phyloP scores from a whole-genome alignment of 2,329 filamentous ascomycete species.

The Phyllosticta citrichinensis region DNA sequence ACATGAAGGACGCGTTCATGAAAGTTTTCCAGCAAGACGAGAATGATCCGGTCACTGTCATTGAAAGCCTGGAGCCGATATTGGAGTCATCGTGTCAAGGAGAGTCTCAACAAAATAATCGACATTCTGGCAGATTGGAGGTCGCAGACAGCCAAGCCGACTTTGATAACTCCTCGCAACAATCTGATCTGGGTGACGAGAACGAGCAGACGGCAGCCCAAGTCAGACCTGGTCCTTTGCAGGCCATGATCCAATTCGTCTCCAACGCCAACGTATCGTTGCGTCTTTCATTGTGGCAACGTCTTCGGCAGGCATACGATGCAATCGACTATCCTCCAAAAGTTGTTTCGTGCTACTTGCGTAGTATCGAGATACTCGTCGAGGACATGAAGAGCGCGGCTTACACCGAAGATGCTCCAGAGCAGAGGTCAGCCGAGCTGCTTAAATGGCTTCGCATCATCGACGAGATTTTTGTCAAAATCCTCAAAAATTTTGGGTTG shows the following conservation, averaged over 20 bases:
- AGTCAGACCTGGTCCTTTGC: slow-evolving; percentile 32
- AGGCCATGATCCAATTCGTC: slow-evolving; percentile 79
- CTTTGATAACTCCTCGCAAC: background rate
- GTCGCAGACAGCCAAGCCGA: slow-evolving; percentile 8
- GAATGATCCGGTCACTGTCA: slow-evolving; percentile 71
- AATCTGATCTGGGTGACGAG: slow-evolving; percentile 1
- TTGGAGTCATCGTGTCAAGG: slow-evolving; percentile 56
- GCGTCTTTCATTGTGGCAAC: slow-evolving; percentile 79
- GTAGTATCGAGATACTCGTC: slow-evolving; percentile 75
- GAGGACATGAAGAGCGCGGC: slow-evolving; percentile 54
- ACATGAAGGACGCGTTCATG: slow-evolving; percentile 93
- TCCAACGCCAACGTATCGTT: slow-evolving; percentile 72
- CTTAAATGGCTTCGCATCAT: slow-evolving; percentile 69
- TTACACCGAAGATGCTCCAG: slow-evolving; percentile 44
- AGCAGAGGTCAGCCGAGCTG: slow-evolving; percentile 59
- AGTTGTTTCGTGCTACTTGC: slow-evolving; percentile 75
- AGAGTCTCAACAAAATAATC: background rate
- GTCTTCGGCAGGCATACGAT: slow-evolving; percentile 80
- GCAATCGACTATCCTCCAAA: slow-evolving; percentile 79
- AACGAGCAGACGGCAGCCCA: slow-evolving; percentile 1
- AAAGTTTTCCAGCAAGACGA: slow-evolving; percentile 78
- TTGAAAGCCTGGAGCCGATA: slow-evolving; percentile 86
- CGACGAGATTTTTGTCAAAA: slow-evolving; percentile 63
- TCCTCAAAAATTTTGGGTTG: slow-evolving; percentile 54
- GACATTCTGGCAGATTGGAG: slow-evolving; percentile 4